These are phyloP conservation scores for Boechera stricta DNA, from an alignment of 345 rosid species.

Conservation along the genomic window DNA sequence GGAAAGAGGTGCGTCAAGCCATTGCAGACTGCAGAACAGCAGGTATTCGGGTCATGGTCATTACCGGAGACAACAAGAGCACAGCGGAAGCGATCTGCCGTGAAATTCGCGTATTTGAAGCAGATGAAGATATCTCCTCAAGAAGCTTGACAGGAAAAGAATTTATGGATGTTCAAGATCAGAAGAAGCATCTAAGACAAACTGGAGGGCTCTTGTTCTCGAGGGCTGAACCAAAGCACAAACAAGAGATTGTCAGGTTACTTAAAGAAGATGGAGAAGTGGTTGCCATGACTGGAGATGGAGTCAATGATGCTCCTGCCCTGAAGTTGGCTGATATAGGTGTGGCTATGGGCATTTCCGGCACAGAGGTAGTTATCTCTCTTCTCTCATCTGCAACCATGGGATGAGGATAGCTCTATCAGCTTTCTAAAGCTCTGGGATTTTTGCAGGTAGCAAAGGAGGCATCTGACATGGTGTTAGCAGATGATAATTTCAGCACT, in stretches of 20 bases:
- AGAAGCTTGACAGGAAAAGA: constrained; percentile 88
- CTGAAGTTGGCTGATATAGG: constrained; percentile 97
- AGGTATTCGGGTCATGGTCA: constrained; percentile 97
- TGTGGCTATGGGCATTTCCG: constrained; percentile 96
- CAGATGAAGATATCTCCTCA: constrained; percentile 61
- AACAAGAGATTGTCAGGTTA: constrained; percentile 96
- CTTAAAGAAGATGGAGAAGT: constrained; percentile 99
- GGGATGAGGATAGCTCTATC: background rate
- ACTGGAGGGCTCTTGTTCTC: constrained; percentile 81
- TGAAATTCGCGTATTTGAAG: constrained; percentile 91
- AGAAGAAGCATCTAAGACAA: constrained; percentile 67
- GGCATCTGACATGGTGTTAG: constrained; percentile 97
- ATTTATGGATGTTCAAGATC: constrained; percentile 57
- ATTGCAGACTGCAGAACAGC: constrained; percentile 95
- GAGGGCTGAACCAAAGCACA: constrained; percentile 97
- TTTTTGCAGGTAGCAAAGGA: constrained; percentile 88
- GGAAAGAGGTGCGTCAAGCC: constrained; percentile 92
- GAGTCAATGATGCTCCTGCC: constrained; percentile 98
- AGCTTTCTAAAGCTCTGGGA: constrained; percentile 15
- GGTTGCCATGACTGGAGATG: constrained; percentile 99
- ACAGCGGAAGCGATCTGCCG: constrained; percentile 97
- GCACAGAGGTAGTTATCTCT: constrained; percentile 76
- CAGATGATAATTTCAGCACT: constrained; percentile 97
- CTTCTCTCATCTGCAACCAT: background rate
- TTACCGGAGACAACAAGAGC: constrained; percentile 92